Evolutionary conservation across 176 grass and related monocot species (phyloP).

Genomic region (Hordeum marinum): DNA sequence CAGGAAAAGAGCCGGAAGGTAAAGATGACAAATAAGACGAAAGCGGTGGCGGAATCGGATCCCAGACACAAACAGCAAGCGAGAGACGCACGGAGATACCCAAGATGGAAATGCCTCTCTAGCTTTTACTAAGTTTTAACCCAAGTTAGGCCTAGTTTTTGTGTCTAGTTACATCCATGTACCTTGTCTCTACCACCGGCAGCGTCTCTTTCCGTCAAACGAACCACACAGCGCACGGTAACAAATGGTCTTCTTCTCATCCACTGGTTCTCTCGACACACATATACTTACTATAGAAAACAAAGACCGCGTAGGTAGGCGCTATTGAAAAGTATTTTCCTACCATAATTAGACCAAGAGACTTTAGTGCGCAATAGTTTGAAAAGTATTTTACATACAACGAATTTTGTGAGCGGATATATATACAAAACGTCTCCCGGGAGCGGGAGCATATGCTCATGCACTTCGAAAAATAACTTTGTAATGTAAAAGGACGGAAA

Average conservation of each 20-base stretch:
- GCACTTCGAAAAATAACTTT: too few relatives aligned
- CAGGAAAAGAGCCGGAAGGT: neutral
- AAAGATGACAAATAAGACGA: neutral
- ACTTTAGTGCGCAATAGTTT: too few relatives aligned
- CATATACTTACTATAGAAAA: neutral
- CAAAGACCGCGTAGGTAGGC: neutral
- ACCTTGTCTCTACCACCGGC: neutral
- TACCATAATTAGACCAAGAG: neutral
- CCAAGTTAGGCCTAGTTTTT: conserved; percentile 18
- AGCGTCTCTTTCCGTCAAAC: neutral
- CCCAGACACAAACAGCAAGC: conserved; percentile 16
- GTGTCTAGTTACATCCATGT: neutral
- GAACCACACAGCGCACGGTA: neutral
- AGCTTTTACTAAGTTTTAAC: neutral
- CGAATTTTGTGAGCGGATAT: too few relatives aligned
- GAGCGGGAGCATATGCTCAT: too few relatives aligned
- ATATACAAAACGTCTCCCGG: too few relatives aligned
- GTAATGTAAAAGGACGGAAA: too few relatives aligned
- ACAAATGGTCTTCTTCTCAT: too few relatives aligned
- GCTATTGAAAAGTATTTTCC: neutral
- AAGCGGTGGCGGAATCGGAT: neutral
- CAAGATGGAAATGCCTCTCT: neutral
- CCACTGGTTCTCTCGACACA: too few relatives aligned
- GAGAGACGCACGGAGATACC: neutral
- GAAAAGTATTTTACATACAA: too few relatives aligned